Base-by-base conservation (phyloP, 2,329 filamentous ascomycete genomes). In the Cladobotryum mycophilum region DNA sequence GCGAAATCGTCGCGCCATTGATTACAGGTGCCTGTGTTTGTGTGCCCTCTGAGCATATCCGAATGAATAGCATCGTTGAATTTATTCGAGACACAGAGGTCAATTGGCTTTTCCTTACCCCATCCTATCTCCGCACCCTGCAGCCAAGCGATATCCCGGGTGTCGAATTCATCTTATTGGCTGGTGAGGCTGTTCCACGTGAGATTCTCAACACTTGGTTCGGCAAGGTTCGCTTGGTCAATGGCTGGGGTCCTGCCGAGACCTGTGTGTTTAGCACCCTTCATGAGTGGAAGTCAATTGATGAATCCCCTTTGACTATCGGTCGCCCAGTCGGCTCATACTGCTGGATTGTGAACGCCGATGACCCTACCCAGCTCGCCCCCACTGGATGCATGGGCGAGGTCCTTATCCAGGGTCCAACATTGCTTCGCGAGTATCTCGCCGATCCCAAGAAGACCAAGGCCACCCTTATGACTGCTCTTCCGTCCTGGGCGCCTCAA, bases 31-130 rank as follows among this genome's bases (percentile, higher is more conserved):
- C 41, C 2, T 45, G 44, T 35, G 41, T n/a, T 37, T 60, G 58
- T 14, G 45, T 60, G 1, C 57, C 58, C 1, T 53, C 48, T 6
- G 48, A 47, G 42, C 42, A 47, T 14, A 41, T 9, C n/a, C 51
- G 49, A 15, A 38, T 53, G 47, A 50, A 36, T 22, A 33, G 37
- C 13, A 20, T 53, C 15, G 15, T 43, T 5, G 15, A 30, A 4
- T 45, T 35, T 13, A 53, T 53, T 5, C 20, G 12, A 4, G 25
- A 47, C 3, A 1, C 2, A 1, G 30, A 46, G 4, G 14, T 37
- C 2, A 53, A 30, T 4, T 50, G 33, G 20, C 38, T 45, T 12
- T 13, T 43, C 15, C 11, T 53, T 3, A 53, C 51, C 6, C 48
- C 51, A 1, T 42, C 51, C 1, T 1, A 50, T 11, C 37, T 36